Conservation (phyloP, 805 yeast genomes). For the Cyberlindnera nakhonratchasimensis region DNA sequence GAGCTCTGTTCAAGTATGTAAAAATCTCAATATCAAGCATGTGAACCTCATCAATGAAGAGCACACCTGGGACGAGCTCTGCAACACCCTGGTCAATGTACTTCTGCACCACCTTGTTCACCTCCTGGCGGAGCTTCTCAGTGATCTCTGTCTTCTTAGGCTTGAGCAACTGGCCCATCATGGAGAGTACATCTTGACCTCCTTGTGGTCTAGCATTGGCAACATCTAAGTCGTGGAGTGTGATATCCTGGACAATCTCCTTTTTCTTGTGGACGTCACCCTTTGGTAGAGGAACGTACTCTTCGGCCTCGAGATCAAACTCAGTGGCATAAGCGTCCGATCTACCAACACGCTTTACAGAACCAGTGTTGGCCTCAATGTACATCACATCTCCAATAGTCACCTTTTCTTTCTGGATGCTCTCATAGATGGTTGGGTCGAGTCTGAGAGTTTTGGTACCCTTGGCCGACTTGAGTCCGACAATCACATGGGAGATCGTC, state of each 20-base stretch:
- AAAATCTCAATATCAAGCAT: conserved; percentile 98
- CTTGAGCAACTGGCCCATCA: conserved; percentile 96
- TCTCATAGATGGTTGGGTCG: conserved; percentile 90
- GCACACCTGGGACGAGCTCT: conserved; percentile 94
- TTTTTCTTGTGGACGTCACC: conserved; percentile 98
- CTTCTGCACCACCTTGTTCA: conserved; percentile 91
- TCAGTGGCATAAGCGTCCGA: conserved; percentile 99
- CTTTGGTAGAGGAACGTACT: conserved; percentile 96
- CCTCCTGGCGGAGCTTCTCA: conserved; percentile 89
- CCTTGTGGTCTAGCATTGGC: conserved; percentile 97
- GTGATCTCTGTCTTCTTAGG: conserved; percentile 97
- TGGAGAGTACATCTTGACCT: conserved; percentile 91
- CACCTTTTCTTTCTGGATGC: conserved; percentile 92
- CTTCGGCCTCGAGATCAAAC: conserved; percentile 97
- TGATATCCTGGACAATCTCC: conserved; percentile 96
- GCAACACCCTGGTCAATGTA: conserved; percentile 98
- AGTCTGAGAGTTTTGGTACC: conserved; percentile 86
- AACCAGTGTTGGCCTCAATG: conserved; percentile 96
- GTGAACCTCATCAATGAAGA: conserved; percentile 96
- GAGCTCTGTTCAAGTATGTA: conserved; percentile 89
- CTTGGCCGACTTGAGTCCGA: conserved; percentile 88
- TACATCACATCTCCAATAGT: conserved; percentile 95
- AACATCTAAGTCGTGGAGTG: conserved; percentile 92
- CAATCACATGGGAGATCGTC: conserved; percentile 89
- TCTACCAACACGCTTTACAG: conserved; percentile 95